Percentiles rank a stretch among this genome's conserved stretches.
Conservation (phyloP, 192 early-diverging fungal species). For the Linnemannia hyalina region DNA sequence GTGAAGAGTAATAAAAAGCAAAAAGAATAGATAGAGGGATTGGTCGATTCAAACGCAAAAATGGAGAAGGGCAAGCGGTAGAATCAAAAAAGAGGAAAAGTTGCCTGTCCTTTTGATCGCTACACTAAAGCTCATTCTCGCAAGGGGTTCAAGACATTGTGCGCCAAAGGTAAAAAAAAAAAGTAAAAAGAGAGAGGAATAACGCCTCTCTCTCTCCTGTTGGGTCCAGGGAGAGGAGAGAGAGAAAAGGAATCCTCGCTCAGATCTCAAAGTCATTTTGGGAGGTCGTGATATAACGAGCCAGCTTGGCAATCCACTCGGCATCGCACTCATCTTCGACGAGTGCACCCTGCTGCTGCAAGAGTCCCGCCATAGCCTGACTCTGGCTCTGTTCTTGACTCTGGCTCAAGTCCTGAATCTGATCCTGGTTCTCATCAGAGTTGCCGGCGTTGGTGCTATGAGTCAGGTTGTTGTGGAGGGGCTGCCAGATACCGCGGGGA, state of each 20-base stretch:
- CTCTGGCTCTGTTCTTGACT: neutral
- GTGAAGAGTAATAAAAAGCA: neutral
- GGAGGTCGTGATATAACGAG: slow-evolving; percentile 35
- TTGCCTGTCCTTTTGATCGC: neutral
- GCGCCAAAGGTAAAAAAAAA: neutral
- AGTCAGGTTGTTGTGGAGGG: neutral
- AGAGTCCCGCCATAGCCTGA: neutral
- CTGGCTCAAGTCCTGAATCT: neutral
- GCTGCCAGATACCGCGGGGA: neutral
- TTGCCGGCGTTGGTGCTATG: neutral
- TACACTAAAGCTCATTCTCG: neutral
- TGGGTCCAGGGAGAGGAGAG: neutral
- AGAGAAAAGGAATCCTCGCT: neutral
- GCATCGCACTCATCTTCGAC: neutral
- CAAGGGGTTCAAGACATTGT: neutral
- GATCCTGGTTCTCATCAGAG: neutral
- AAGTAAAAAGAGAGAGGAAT: too few relatives aligned
- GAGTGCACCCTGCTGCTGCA: neutral
- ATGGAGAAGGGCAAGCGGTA: neutral
- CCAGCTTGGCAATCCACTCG: slow-evolving; percentile 38
- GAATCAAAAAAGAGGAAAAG: neutral
- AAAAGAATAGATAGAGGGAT: neutral
- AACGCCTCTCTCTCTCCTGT: neutral
- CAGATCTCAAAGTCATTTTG: slow-evolving; percentile 50
- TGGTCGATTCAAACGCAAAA: neutral